Evolutionary conservation across 805 yeast species (phyloP), one percentile per base, ranked within the genome.

Genomic region (Sugiyamaella mastotermitis): DNA sequence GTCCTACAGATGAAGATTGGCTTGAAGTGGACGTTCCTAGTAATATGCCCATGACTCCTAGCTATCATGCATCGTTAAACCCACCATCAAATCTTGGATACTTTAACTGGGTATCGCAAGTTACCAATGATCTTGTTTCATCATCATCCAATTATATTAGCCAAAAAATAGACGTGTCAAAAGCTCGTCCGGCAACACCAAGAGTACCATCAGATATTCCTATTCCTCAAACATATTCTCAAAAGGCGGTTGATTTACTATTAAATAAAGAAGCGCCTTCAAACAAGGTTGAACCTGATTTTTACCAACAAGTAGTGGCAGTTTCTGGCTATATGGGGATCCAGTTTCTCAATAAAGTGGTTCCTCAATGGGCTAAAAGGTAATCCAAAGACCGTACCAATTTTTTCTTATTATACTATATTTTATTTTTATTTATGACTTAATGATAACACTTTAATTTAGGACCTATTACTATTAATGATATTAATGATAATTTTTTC

Each of bases 1-100:
- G 30, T 26, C 38, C 48, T 7, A 40, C 41, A 43, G 55, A 51
- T 6, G 54, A 50, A 25, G 55, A 50, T 37, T 34, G 44, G 44
- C 26, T 40, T 6, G 44, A 40, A 8, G 37, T 40, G 5, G 32
- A 26, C 14, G 22, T 40, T 9, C 35, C 34, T 9, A 16, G 15
- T 13, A 24, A 22, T 16, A 13, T 14, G 5, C 35, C 32, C 8
- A 27, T 32, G 4, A 5, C 33, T 16, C 18, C 11, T 7, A 24
- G 19, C 31, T 38, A 38, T 32, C 37, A 38, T 8, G 32, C 41
- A 18, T 38, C 41, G 4, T 25, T 37, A 18, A 31, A 27, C n/a
- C n/a, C 28, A 5, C 23, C 30, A 14, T 37, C 41, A 3, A 20
- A 19, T 10, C 26, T 32, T 10, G 37, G 37, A 16, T 46, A 46